Evolutionary conservation across 2,329 filamentous ascomycete genomes (phyloP), one percentile per base, ranked within the genome.

Genomic region (Botrytis aclada): DNA sequence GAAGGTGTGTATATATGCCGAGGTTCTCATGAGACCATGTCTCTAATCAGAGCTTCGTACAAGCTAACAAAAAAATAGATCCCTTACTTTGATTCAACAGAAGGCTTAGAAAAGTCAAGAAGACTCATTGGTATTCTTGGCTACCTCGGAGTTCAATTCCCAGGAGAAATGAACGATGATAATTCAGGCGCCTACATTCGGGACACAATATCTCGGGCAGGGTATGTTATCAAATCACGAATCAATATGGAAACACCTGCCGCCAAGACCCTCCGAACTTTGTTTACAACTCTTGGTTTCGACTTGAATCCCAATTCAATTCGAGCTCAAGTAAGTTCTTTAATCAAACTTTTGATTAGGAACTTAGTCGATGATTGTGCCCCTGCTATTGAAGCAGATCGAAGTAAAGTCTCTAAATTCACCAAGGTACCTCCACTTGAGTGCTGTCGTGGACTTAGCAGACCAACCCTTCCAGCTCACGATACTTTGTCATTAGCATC

Each of bases 401-500:
- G 72, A 47, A 61, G 34, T 32, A 37, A 60, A 34, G 64, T 73
- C 34, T 72, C 69, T 4, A n/a, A 58, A 12, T 74, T 72, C 39
- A 64, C 71, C 32, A 47, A 73, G 1, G 69, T 73, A n/a, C 64
- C 62, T 34, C 56, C 71, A 56, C n/a, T 32, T 58, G 69, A 74
- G 41, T 72, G 69, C 47, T 73, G 63, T 41, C 69, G 69, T 9
- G 69, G 72, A 63, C 71, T 75, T 10, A 67, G 51, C 4, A 75
- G 77, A 25, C 76, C 74, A 54, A 78, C 75, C 0, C 79, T 78
- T 73, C 73, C 80, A 54, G 77, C 80, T 12, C 75, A 78, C 14
- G 77, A 77, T 43, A 75, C 78, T 25, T 76, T 81, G 72, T 74
- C 76, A 10, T 76, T 80, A 3, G 77, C 79, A 32, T 78, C 75